Evolutionary conservation across 805 yeast genomes (phyloP), one percentile per base, ranked within the genome.

Genomic region (Ogataea salicorniae): DNA sequence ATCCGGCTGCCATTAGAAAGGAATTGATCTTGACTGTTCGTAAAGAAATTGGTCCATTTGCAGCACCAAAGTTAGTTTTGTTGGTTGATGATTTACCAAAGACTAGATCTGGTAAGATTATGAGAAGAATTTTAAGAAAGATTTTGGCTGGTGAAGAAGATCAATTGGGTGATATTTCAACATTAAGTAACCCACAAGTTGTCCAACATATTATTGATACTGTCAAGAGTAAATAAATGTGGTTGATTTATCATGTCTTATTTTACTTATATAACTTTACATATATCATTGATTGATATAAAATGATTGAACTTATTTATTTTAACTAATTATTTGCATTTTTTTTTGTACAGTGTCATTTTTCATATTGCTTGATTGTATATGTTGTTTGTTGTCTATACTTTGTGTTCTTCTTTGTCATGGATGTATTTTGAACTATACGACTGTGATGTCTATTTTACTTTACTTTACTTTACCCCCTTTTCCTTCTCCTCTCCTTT

Each of bases 81-180:
- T 67, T 85, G 46, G 92, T 85, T 45, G 79, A 77, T 58, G 94
- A 85, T 64, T 79, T 85, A 66, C 94, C 94, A 61, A 85, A 85
- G 76, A 85, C 94, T 13, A 81, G 94, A 73, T 83, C 90, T 5
- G 94, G 94, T 62, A 85, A 85, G 72, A 85, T 85, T 58, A 85
- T 85, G 94, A 81, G 94, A 78, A 78, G 94, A 72, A 84, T 85
- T 61, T 75, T 85, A 67, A 79, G 94, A 71, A 85, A 85, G 72
- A 74, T 85, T 51, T 71, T 83, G 43, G 83, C 89, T 42, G 75
- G 81, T 54, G 92, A 85, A 69, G 85, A 84, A 53, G 91, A 85
- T 62, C 89, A 83, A 69, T 73, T 85, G 61, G 94, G 94, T 54
- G 94, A 85, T 70, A 79, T 82, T 52, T 73, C 88, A 35, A 85